Evolutionary conservation across 2,329 filamentous ascomycete genomes (phyloP).

Genomic region (Herpotrichia juniperi): DNA sequence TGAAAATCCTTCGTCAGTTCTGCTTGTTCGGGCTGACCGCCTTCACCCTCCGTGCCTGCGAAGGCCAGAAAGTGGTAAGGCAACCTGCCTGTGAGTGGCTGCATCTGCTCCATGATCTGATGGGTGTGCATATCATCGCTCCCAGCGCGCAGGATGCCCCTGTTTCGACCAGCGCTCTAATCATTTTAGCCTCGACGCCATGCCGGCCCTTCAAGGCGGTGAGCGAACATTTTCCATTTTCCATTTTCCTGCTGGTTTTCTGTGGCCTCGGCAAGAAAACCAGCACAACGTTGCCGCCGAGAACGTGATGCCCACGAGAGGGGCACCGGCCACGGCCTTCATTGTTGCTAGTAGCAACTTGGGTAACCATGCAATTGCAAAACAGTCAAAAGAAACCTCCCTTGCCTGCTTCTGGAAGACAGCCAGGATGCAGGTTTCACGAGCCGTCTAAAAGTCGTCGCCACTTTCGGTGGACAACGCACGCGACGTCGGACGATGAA

Average conservation of each 20-base stretch:
- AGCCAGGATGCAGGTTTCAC: slow-evolving; percentile 30
- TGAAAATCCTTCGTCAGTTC: slow-evolving; percentile 1
- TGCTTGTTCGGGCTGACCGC: slow-evolving; percentile 24
- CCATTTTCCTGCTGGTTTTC: slow-evolving; percentile 10
- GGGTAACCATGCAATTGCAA: slow-evolving; percentile 6
- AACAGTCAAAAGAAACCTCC: slow-evolving; percentile 5
- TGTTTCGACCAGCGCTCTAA: slow-evolving; percentile 32
- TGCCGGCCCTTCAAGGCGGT: slow-evolving; percentile 35
- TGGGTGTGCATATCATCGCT: slow-evolving; percentile 40
- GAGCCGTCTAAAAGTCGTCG: slow-evolving; percentile 18
- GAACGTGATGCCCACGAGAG: not conserved
- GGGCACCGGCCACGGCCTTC: not conserved
- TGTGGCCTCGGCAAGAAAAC: not conserved
- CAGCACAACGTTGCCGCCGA: not conserved
- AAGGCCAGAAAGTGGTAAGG: slow-evolving; percentile 8
- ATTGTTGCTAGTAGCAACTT: not conserved
- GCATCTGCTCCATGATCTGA: slow-evolving; percentile 31
- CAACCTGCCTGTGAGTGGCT: slow-evolving; percentile 1
- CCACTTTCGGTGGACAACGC: slow-evolving; percentile 28
- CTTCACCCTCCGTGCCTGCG: slow-evolving; percentile 27
- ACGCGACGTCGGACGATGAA: slow-evolving; percentile 38
- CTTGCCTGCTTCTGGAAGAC: slow-evolving; percentile 23
- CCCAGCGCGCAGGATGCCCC: slow-evolving; percentile 29
- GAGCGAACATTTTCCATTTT: slow-evolving; percentile 30
- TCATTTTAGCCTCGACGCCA: slow-evolving; percentile 38